Evolutionary conservation across 257 asterid species (phyloP).

Genomic region (Solanum habrochaites): DNA sequence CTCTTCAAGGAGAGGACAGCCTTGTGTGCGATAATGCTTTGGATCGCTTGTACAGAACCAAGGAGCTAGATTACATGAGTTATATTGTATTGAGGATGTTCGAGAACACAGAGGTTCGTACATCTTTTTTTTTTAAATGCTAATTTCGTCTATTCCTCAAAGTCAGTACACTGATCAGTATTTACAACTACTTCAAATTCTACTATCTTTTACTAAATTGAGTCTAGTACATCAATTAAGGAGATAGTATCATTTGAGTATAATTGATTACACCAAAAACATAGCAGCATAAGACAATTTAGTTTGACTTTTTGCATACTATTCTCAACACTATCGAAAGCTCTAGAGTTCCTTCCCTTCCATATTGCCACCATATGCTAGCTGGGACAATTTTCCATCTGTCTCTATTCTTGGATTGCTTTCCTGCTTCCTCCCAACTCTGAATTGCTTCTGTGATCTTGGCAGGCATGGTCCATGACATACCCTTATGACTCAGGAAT

Average conservation of each 20-base stretch:
- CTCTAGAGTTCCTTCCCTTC: background rate
- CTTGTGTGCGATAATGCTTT: constrained; percentile 70
- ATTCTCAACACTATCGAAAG: background rate
- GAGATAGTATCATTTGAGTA: background rate
- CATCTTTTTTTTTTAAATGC: background rate
- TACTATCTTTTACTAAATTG: background rate
- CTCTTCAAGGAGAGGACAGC: constrained; percentile 79
- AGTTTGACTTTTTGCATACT: background rate
- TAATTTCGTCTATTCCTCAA: background rate
- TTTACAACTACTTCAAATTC: background rate
- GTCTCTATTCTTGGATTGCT: background rate
- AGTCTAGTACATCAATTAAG: background rate
- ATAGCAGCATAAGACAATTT: background rate
- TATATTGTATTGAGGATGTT: constrained; percentile 85
- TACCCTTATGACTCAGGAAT: background rate
- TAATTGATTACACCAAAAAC: background rate
- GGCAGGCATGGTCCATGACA: background rate
- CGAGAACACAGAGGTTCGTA: constrained; percentile 80
- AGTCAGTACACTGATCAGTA: background rate
- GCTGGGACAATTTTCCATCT: background rate
- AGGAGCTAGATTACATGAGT: constrained; percentile 98
- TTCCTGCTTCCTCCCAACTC: background rate
- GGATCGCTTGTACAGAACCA: constrained; percentile 70
- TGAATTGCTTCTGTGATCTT: background rate
- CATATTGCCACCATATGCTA: background rate